Evolutionary conservation across 2,329 filamentous ascomycete species (phyloP), one percentile per base, ranked within the genome.

Genomic region (Magnaporthales sp.): DNA sequence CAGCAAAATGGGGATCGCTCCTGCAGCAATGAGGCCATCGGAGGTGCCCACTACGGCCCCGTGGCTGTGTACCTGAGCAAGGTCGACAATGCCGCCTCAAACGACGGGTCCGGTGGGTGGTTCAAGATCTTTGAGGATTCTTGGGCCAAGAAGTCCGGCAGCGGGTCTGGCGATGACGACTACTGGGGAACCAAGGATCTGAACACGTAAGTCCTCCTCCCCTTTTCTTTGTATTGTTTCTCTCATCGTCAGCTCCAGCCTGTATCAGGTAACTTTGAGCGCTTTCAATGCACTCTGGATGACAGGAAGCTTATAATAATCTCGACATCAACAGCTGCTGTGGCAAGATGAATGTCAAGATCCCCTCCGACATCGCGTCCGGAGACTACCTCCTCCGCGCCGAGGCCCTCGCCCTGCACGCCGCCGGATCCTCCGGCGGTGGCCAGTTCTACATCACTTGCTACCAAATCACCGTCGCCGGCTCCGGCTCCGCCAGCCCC

Each of bases 81-180:
- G 68, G 81, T 83, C 13, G 71, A 72, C 8, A 77, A 82, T 68
- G 79, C 81, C 3, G 70, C 76, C 15, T 76, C 74, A 1, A 78
- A 79, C 46, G 74, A 76, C 65, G 77, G 77, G 46, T 76, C 76
- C 32, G 73, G 74, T 7, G 72, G 73, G 4, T 83, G 80, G 80
- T 82, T 83, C 75, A 84, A 84, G 74, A 75, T 83, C 69, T 80
- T 76, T 70, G 75, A 79, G 69, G 73, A 76, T 66, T 77, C 78
- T 0, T 78, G 77, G 76, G 70, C 74, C 3, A 64, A 69, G 64
- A 73, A 72, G 56, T 13, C 72, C 4, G 63, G 68, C 0, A 73
- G 70, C 2, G 54, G 63, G 15, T 77, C 77, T 22, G 76, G 77
- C 8, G 74, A 75, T 24, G 73, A 73, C 58, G 79, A 80, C 67